phyloP scores from a whole-genome alignment of 805 yeast species.

The Saturnispora mendoncae region DNA sequence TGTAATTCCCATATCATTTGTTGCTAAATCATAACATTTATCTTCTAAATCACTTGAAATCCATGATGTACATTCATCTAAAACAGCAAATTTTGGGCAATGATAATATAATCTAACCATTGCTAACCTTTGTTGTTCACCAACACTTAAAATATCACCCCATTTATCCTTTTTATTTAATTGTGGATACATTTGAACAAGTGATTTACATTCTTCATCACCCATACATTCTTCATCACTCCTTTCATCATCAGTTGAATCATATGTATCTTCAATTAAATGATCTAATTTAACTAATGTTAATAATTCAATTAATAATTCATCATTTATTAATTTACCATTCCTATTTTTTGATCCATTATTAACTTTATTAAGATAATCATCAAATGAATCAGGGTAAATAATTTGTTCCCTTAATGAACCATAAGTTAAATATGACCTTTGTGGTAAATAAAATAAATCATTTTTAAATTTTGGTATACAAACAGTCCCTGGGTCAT shows the following conservation, averaged over 20 bases:
- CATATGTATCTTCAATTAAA: constrained; percentile 33
- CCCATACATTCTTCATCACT: constrained; percentile 10
- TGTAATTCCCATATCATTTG: constrained; percentile 64
- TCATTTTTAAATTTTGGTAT: constrained; percentile 58
- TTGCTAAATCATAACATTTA: constrained; percentile 76
- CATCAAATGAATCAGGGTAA: constrained; percentile 68
- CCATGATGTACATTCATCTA: constrained; percentile 94
- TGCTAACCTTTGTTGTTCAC: constrained; percentile 89
- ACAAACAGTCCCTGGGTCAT: constrained; percentile 42
- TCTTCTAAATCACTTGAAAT: constrained; percentile 88
- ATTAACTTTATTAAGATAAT: constrained; percentile 34
- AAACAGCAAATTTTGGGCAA: constrained; percentile 84
- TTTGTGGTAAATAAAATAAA: constrained; percentile 85
- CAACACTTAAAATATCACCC: constrained; percentile 82
- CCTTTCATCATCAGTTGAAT: constrained; percentile 16
- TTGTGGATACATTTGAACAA: constrained; percentile 30
- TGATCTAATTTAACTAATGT: constrained; percentile 52
- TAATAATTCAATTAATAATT: constrained; percentile 45
- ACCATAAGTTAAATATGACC: constrained; percentile 78
- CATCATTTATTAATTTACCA: constrained; percentile 33
- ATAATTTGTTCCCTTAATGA: constrained; percentile 81
- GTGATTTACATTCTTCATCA: constrained; percentile 7
- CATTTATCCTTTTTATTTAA: constrained; percentile 68
- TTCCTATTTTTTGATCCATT: constrained; percentile 21
- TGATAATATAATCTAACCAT: constrained; percentile 90